A percentile compares a stretch with the other conserved stretches of the same genome.
Evolutionary conservation across 805 yeast species (phyloP).

Genomic region (Hanseniaspora lachancei): DNA sequence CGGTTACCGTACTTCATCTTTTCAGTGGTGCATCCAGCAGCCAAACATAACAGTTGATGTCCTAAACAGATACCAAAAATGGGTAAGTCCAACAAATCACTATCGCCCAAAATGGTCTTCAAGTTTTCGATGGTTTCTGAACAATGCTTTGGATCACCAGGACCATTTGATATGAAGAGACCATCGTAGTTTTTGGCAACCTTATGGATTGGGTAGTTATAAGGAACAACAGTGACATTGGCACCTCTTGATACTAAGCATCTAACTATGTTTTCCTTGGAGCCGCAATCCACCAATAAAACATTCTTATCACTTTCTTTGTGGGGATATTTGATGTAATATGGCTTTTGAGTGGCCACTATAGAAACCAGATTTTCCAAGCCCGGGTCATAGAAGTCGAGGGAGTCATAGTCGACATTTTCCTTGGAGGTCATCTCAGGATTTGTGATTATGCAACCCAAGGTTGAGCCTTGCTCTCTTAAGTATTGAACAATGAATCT

Average conservation of each 20-base stretch:
- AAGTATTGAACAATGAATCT: slow-evolving; percentile 83
- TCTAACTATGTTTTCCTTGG: slow-evolving; percentile 91
- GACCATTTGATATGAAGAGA: slow-evolving; percentile 86
- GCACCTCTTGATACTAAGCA: slow-evolving; percentile 92
- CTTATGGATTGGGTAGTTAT: slow-evolving; percentile 82
- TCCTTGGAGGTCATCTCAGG: background rate
- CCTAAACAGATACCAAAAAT: slow-evolving; percentile 97
- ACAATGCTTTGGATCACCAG: slow-evolving; percentile 95
- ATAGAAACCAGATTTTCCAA: slow-evolving; percentile 77
- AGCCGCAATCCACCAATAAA: slow-evolving; percentile 96
- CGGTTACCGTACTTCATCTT: slow-evolving; percentile 96
- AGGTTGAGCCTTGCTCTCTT: slow-evolving; percentile 91
- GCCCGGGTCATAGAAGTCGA: slow-evolving; percentile 78
- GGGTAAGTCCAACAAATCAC: slow-evolving; percentile 51
- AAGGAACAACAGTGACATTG: slow-evolving; percentile 90
- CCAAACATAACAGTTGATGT: slow-evolving; percentile 89
- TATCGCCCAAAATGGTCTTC: slow-evolving; percentile 50
- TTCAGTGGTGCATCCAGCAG: slow-evolving; percentile 83
- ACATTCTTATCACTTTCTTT: slow-evolving; percentile 56
- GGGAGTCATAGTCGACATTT: slow-evolving; percentile 12
- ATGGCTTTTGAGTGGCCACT: slow-evolving; percentile 91
- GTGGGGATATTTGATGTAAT: slow-evolving; percentile 44
- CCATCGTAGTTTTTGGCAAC: slow-evolving; percentile 91
- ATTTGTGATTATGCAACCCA: slow-evolving; percentile 70
- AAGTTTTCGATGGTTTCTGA: slow-evolving; percentile 61